phyloP scores from a whole-genome alignment of 352 stramenopile genomes.

The Phytophthora cactorum region DNA sequence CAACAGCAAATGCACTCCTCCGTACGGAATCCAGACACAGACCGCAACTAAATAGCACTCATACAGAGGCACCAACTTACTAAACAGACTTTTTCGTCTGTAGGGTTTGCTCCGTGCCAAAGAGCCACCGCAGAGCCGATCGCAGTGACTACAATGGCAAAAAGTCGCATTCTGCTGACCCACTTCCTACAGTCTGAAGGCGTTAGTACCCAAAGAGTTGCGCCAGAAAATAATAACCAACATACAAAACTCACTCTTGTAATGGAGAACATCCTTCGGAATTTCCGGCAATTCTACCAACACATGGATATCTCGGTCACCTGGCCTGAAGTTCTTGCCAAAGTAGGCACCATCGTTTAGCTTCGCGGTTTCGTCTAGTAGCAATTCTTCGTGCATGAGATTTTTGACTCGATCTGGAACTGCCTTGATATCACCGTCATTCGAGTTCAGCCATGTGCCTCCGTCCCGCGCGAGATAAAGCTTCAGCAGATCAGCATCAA shows the following conservation, averaged over 20 bases:
- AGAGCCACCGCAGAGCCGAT: neutral
- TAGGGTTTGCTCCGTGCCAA: too few species aligned
- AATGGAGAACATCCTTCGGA: neutral
- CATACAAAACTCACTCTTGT: neutral
- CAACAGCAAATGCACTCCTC: too few species aligned
- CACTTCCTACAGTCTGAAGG: neutral
- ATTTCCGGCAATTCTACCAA: neutral
- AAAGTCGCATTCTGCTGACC: neutral
- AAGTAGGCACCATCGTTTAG: neutral
- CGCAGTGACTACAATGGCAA: neutral
- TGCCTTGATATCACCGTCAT: too few species aligned
- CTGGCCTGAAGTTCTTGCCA: neutral
- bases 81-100: too few species aligned
- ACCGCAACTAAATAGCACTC: too few species aligned
- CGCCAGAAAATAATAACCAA: neutral
- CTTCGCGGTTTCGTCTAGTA: neutral
- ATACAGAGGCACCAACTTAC: too few species aligned
- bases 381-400: neutral
- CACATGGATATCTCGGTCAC: neutral
- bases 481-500: conserved; percentile 1
- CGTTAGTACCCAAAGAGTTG: neutral
- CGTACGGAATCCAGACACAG: too few species aligned
- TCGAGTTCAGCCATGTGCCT: too few species aligned
- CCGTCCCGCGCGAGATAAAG: neutral
- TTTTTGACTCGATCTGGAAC: neutral